Evolutionary conservation across 345 rosid genomes (phyloP), one percentile per base, ranked within the genome.

Genomic region (Lagerstroemia speciosa): DNA sequence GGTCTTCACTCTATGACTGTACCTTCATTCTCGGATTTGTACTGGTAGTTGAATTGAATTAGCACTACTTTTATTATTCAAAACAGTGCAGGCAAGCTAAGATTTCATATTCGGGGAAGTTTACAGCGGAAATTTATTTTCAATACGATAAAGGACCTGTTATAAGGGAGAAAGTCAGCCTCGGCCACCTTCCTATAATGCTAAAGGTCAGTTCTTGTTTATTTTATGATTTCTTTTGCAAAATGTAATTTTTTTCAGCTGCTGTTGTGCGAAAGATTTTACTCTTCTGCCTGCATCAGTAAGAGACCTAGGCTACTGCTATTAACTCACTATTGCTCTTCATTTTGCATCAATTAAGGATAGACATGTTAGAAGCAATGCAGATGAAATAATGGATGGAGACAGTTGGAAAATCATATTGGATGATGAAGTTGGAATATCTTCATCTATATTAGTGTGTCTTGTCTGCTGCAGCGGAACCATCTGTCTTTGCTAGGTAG

Each of bases 131-230:
- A 71, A 83, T 91, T 65, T 79, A 79, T 75, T 81, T 89, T 63
- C 87, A 81, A 58, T 85, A 79, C 69, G 76, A 81, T 31, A 79
- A 77, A 46, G 80, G 78, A 45, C 76, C 57, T 2, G 65, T 55
- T 30, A 74, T 91, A 11, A 86, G 89, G 75, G 93, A 91, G n/a
- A 84, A 72, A 45, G 52, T 75, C 72, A 82, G 79, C 70, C 87
- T 94, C 70, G 99, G 99, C 24, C 83, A 87, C 65, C 74, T 91
- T 41, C 97, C 99, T 10, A 78, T 94, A 69, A 94, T 94, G 99
- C 70, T 94, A 66, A 91, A 82, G 97, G 99, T 89, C 16, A 20
- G 77, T 78, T 20, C 66, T 76, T 62, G 43, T 24, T 64, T 66
- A 55, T 62, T 76, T 63, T 71, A 27, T 2, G 24, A 65, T 57